phyloP scores from a whole-genome alignment of 176 grass and related monocot genomes.

The Juncus effusus region DNA sequence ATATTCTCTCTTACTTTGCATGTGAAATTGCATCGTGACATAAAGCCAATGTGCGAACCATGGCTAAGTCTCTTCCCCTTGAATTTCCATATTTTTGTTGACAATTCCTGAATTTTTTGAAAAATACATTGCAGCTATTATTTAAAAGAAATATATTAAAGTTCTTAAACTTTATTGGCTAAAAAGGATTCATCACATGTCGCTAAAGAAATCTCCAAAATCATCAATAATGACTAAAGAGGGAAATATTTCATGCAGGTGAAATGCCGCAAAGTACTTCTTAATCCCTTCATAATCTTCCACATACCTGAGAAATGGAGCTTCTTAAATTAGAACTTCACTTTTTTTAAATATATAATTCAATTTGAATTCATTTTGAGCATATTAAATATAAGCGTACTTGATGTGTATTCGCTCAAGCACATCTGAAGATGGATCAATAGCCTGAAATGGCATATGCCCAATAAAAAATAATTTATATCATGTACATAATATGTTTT shows the following conservation, averaged over 20 bases:
- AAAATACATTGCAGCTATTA: constrained; percentile 9
- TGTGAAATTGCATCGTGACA: constrained; percentile 71
- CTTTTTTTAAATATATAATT: too few species aligned
- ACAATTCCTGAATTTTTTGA: constrained; percentile 54
- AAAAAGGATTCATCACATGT: constrained; percentile 32
- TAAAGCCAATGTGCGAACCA: constrained; percentile 60
- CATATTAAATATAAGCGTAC: constrained; percentile 39
- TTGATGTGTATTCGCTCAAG: constrained; percentile 74
- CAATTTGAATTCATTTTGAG: not conserved
- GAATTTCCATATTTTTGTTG: constrained; percentile 78
- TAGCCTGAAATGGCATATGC: constrained; percentile 55
- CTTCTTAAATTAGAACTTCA: not conserved
- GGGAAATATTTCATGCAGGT: constrained; percentile 59
- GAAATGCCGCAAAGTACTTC: constrained; percentile 84
- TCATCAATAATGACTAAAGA: constrained; percentile 79
- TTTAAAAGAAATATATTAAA: constrained; percentile 9
- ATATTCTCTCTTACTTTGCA: constrained; percentile 60
- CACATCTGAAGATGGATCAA: constrained; percentile 48
- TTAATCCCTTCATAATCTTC: constrained; percentile 67
- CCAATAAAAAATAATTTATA: too few species aligned
- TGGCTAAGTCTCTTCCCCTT: constrained; percentile 71
- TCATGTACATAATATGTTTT: not conserved
- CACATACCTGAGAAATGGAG: constrained; percentile 46
- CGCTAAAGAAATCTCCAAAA: constrained; percentile 75
- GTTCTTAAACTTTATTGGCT: not conserved